Evolutionary conservation across 2,329 filamentous ascomycete species (phyloP).

Genomic region (Aspergillus tanneri): DNA sequence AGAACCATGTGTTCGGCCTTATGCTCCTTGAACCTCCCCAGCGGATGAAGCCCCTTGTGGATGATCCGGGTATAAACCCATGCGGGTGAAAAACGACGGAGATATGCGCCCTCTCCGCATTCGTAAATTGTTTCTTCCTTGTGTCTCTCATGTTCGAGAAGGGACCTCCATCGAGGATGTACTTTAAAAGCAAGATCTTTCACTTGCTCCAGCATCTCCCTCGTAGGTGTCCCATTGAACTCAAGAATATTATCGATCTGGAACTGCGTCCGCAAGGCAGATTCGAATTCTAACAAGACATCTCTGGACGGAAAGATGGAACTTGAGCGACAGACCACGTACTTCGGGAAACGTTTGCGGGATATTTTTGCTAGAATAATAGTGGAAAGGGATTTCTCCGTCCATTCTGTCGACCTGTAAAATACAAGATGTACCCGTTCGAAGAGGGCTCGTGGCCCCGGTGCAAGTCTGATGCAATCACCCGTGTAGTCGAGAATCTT

Average conservation of each 20-base stretch:
- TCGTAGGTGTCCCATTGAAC: conserved; percentile 68
- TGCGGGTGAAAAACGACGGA: conserved; percentile 83
- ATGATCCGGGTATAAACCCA: conserved; percentile 93
- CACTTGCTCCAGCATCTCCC: conserved; percentile 65
- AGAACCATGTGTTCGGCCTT: conserved; percentile 72
- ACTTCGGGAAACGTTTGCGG: conserved; percentile 80
- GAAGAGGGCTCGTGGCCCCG: conserved; percentile 73
- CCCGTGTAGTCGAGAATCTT: conserved; percentile 79
- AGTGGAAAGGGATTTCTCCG: conserved; percentile 90
- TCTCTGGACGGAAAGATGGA: conserved; percentile 81
- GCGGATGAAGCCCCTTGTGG: conserved; percentile 77
- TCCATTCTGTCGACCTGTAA: conserved; percentile 95
- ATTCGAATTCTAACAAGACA: conserved; percentile 83
- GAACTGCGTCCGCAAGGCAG: conserved; percentile 76
- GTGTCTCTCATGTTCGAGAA: conserved; percentile 70
- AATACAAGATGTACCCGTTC: conserved; percentile 94
- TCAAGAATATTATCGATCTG: conserved; percentile 80
- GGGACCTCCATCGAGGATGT: conserved; percentile 73
- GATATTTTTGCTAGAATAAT: conserved; percentile 93
- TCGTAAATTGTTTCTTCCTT: conserved; percentile 78
- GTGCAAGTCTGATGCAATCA: conserved; percentile 77
- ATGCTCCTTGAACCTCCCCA: conserved; percentile 81
- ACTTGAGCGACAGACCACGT: conserved; percentile 82
- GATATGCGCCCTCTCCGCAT: conserved; percentile 80
- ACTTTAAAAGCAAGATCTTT: conserved; percentile 71